These are phyloP conservation scores for Mortierella sp. DNA, from an alignment of 371 early-diverging fungal species.

Conservation along the genomic window DNA sequence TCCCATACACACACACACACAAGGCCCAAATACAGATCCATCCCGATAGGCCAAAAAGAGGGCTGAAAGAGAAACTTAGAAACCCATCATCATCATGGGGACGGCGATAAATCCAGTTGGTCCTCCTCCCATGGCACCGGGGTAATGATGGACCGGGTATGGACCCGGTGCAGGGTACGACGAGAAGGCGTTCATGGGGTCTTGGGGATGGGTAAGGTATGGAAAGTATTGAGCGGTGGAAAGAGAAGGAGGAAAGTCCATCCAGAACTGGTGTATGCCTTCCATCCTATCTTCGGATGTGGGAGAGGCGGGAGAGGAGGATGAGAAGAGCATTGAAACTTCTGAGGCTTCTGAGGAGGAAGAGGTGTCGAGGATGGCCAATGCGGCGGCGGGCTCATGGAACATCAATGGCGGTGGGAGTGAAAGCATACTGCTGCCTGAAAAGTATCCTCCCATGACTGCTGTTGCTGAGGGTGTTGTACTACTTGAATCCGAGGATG, in stretches of 20 bases:
- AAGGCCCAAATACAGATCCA: not conserved
- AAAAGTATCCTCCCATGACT: not conserved
- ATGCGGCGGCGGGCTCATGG: conserved; percentile 4
- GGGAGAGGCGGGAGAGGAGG: not conserved
- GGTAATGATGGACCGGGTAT: not conserved
- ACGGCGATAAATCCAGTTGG: not conserved
- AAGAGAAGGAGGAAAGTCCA: not conserved
- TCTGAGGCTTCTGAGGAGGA: not conserved
- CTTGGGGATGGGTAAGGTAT: not conserved
- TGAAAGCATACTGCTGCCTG: not conserved
- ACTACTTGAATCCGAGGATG: not conserved
- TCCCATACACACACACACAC: not conserved
- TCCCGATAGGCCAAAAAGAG: not conserved
- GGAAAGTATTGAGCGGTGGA: not conserved
- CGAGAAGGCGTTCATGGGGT: not conserved
- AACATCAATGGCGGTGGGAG: not conserved
- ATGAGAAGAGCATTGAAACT: not conserved
- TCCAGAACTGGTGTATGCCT: not conserved
- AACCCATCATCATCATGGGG: conserved; percentile 10
- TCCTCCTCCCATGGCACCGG: not conserved
- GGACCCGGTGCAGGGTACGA: not conserved
- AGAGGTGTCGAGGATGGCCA: not conserved
- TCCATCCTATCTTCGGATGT: not conserved
- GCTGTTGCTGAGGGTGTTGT: not conserved
- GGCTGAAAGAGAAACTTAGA: not conserved